These are phyloP conservation scores for Durusdinium trenchii DNA, from an alignment of 73 alveolate species.

Conservation along the genomic window DNA sequence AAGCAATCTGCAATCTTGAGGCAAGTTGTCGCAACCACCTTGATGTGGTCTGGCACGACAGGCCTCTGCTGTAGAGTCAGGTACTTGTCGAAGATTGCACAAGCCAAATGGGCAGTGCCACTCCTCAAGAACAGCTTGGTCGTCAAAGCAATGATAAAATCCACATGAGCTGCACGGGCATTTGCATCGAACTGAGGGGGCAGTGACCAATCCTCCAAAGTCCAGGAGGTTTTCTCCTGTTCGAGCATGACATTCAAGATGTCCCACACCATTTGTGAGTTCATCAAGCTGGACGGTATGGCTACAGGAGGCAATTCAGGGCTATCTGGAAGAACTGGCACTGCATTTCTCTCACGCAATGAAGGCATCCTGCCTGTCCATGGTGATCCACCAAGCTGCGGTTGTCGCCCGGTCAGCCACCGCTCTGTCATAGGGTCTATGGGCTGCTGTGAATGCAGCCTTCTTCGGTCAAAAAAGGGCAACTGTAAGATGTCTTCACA, in stretches of 20 bases:
- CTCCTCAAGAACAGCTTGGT: not conserved
- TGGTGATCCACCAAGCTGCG: not conserved
- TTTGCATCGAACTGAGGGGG: constrained; percentile 46
- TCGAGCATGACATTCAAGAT: constrained; percentile 47
- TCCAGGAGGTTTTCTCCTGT: not conserved
- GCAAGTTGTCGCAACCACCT: constrained; percentile 99
- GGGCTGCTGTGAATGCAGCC: not conserved
- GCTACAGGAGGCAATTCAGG: constrained; percentile 25
- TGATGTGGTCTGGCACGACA: not conserved
- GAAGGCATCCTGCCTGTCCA: too few species aligned
- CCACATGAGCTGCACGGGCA: constrained; percentile 53
- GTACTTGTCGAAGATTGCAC: constrained; percentile 40
- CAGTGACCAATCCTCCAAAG: not conserved
- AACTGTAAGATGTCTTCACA: not conserved
- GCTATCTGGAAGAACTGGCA: too few species aligned
- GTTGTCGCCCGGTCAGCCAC: not conserved
- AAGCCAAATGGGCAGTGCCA: constrained; percentile 46
- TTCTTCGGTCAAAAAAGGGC: constrained; percentile 19
- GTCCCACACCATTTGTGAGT: constrained; percentile 57
- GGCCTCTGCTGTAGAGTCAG: constrained; percentile 47
- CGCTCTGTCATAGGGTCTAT: not conserved
- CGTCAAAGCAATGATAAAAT: constrained; percentile 24
- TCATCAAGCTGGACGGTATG: constrained; percentile 17
- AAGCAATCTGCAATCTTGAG: constrained; percentile 99
- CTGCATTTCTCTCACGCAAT: too few species aligned